Percentiles rank a stretch among this genome's conserved stretches.
These are phyloP conservation scores for Gossypium sturtianum DNA, from an alignment of 345 rosid species.

Conservation along the genomic window DNA sequence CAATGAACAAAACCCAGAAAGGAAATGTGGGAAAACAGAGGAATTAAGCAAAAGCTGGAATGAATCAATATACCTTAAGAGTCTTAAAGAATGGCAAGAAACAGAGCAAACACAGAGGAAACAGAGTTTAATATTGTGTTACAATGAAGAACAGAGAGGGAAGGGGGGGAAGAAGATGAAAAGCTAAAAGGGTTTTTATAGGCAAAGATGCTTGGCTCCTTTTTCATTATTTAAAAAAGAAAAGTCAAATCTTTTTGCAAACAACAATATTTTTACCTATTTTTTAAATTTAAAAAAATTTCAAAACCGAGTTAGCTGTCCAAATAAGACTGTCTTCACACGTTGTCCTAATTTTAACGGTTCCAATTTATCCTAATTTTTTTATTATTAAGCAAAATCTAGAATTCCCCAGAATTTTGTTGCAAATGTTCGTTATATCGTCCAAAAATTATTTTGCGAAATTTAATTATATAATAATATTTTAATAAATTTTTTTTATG, in stretches of 20 bases:
- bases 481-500: too few species aligned
- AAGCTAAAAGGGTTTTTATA: constrained; percentile 28
- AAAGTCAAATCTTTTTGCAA: not conserved
- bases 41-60: not conserved
- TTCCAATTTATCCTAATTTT: not conserved
- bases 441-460: too few species aligned
- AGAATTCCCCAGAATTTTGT: not conserved
- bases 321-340: not conserved
- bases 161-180: constrained; percentile 25
- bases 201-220: constrained; percentile 13
- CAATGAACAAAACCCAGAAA: not conserved
- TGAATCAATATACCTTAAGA: too few species aligned
- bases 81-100: not conserved
- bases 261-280: not conserved
- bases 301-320: not conserved
- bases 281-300: not conserved
- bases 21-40: too few species aligned
- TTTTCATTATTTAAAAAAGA: not conserved
- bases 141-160: constrained; percentile 7
- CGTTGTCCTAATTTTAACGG: not conserved
- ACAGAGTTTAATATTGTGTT: not conserved
- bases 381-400: not conserved
- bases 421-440: not conserved
- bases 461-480: too few species aligned
- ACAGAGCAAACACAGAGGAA: not conserved